These are phyloP conservation scores for Diversispora eburnea DNA, from an alignment of 192 early-diverging fungal genomes.

Conservation along the genomic window DNA sequence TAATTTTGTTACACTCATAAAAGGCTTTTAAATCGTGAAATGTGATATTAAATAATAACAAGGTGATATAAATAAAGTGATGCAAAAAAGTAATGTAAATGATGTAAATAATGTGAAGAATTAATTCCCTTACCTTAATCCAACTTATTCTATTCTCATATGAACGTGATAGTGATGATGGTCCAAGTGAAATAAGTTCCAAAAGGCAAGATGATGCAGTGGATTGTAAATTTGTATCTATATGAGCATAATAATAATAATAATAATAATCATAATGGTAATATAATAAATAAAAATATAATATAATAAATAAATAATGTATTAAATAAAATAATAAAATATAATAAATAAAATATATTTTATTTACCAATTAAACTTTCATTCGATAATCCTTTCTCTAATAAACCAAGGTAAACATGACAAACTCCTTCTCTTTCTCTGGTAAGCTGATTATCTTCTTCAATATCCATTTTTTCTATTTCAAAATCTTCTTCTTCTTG, in stretches of 20 bases:
- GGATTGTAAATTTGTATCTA: conserved; percentile 61
- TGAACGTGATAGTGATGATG: conserved; percentile 49
- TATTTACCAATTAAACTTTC: background rate
- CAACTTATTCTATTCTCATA: conserved; percentile 50
- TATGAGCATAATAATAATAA: too few species aligned
- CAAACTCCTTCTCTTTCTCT: background rate
- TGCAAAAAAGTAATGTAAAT: background rate
- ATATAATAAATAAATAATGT: background rate
- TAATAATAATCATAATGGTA: too few species aligned
- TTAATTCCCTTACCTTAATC: conserved; percentile 33
- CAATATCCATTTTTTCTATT: background rate
- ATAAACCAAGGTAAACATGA: background rate
- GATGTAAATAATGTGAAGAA: background rate
- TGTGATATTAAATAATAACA: background rate
- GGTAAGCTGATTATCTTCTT: background rate
- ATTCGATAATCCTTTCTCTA: background rate
- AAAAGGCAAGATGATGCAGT: conserved; percentile 60
- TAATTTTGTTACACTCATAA: conserved; percentile 51
- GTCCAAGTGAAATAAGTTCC: conserved; percentile 68
- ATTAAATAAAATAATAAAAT: background rate
- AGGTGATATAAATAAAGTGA: background rate
- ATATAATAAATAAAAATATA: too few species aligned
- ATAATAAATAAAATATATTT: background rate
- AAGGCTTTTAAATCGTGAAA: conserved; percentile 41
- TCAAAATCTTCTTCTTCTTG: conserved; percentile 26